phyloP scores from a whole-genome alignment of 352 stramenopile species.

The Phytophthora pistaciae region DNA sequence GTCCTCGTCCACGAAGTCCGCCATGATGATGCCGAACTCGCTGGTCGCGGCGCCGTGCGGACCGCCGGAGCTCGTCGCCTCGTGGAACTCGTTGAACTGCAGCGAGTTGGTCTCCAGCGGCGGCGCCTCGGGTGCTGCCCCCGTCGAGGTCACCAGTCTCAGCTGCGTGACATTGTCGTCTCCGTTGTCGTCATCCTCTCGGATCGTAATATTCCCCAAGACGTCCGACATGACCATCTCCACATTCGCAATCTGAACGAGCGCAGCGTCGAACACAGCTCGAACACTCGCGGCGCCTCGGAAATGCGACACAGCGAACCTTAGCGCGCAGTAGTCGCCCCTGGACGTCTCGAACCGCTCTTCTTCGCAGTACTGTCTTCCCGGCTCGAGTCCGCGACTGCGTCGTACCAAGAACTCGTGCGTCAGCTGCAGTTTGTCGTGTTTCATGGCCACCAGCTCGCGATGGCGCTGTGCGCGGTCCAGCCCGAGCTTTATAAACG shows the following conservation, averaged over 20 bases:
- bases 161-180: slow-evolving; percentile 41
- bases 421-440: slow-evolving; percentile 23
- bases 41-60: slow-evolving; percentile 10
- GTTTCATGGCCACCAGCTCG: slow-evolving; percentile 33
- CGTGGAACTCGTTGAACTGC: slow-evolving; percentile 44
- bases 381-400: slow-evolving; percentile 38
- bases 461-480: slow-evolving; percentile 35
- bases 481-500: slow-evolving; percentile 36
- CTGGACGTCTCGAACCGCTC: slow-evolving; percentile 43
- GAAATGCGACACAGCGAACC: slow-evolving; percentile 50
- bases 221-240: slow-evolving; percentile 61
- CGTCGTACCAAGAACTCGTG: slow-evolving; percentile 41
- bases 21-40: slow-evolving; percentile 37
- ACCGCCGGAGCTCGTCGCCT: slow-evolving; percentile 20
- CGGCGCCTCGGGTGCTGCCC: slow-evolving; percentile 19
- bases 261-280: slow-evolving; percentile 47
- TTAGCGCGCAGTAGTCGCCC: slow-evolving; percentile 44
- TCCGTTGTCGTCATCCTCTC: slow-evolving; percentile 51
- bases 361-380: slow-evolving; percentile 39
- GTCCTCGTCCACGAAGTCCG: slow-evolving; percentile 51
- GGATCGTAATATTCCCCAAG: slow-evolving; percentile 53
- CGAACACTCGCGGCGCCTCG: slow-evolving; percentile 32
- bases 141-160: slow-evolving; percentile 37
- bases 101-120: slow-evolving; percentile 49
- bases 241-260: slow-evolving; percentile 50